These are phyloP conservation scores for Phytophthora europaea DNA, from an alignment of 352 stramenopile genomes.

Conservation along the genomic window DNA sequence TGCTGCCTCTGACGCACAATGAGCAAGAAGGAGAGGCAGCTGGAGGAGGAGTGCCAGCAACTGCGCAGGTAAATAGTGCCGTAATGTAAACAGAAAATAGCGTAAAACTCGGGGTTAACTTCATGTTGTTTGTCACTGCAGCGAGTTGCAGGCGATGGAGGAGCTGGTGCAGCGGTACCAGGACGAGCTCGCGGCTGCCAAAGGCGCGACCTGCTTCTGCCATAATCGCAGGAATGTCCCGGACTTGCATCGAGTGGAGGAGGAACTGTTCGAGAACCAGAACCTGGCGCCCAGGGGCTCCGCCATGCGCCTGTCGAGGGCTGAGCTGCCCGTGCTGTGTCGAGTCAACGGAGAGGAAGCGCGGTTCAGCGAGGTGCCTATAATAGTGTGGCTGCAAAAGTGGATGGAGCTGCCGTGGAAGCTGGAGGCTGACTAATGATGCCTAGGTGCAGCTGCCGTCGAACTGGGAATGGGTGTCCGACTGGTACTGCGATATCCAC, in stretches of 20 bases:
- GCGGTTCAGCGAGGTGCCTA: constrained; percentile 51
- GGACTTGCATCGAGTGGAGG: constrained; percentile 46
- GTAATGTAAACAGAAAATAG: neutral
- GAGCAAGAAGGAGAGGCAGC: constrained; percentile 41
- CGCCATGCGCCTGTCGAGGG: constrained; percentile 14
- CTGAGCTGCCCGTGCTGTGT: constrained; percentile 37
- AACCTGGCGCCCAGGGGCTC: constrained; percentile 48
- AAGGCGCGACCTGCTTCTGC: neutral
- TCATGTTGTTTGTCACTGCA: constrained; percentile 15
- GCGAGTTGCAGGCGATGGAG: constrained; percentile 70
- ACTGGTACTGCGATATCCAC: constrained; percentile 58
- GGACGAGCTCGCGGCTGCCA: constrained; percentile 45
- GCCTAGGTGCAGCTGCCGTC: constrained; percentile 52
- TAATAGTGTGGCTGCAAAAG: neutral
- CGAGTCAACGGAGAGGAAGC: constrained; percentile 41
- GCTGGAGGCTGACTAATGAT: neutral
- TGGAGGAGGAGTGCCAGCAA: constrained; percentile 47
- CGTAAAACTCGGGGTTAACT: neutral
- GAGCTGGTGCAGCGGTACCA: constrained; percentile 71
- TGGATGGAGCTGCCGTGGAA: neutral
- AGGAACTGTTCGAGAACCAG: constrained; percentile 73
- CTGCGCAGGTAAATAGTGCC: constrained; percentile 39
- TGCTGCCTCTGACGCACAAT: constrained; percentile 16
- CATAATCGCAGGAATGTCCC: constrained; percentile 13
- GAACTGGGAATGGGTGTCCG: constrained; percentile 73